phyloP scores from a whole-genome alignment of 495 filamentous ascomycete species.

The Penicillium lividum region DNA sequence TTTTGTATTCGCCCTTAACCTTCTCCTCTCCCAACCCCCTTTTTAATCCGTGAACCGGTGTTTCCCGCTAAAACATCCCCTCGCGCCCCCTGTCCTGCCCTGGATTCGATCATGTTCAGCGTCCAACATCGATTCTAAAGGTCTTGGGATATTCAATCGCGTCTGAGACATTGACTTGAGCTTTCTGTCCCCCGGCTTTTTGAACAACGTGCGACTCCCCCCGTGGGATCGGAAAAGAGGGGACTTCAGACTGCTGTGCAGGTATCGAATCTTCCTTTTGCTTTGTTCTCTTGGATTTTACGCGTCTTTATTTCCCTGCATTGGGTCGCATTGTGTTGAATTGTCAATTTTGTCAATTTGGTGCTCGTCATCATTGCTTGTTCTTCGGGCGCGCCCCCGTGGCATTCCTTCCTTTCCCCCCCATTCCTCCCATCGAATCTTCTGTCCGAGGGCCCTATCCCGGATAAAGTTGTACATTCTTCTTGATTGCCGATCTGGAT shows the following conservation, averaged over 20 bases:
- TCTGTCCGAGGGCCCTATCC: constrained; percentile 40
- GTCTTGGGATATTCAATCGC: constrained; percentile 62
- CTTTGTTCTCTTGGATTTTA: constrained; percentile 8
- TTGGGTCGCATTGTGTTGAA: background rate
- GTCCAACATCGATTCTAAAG: constrained; percentile 55
- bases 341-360: background rate
- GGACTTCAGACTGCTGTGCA: constrained; percentile 27
- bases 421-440: constrained; percentile 59
- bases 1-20: background rate
- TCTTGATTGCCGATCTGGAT: constrained; percentile 24
- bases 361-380: background rate
- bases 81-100: constrained; percentile 58
- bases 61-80: constrained; percentile 49
- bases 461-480: constrained; percentile 21
- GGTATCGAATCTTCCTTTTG: constrained; percentile 38
- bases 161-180: constrained; percentile 56
- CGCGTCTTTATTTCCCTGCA: constrained; percentile 30
- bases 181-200: constrained; percentile 15
- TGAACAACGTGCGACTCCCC: constrained; percentile 24
- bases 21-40: constrained; percentile 34
- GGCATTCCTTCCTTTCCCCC: constrained; percentile 22
- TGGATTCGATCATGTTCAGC: constrained; percentile 64
- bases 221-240: constrained; percentile 20
- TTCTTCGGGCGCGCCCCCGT: constrained; percentile 17
- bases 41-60: constrained; percentile 45